Base-by-base conservation (phyloP, 139 green algal species). In the Desmodesmus armatus region DNA sequence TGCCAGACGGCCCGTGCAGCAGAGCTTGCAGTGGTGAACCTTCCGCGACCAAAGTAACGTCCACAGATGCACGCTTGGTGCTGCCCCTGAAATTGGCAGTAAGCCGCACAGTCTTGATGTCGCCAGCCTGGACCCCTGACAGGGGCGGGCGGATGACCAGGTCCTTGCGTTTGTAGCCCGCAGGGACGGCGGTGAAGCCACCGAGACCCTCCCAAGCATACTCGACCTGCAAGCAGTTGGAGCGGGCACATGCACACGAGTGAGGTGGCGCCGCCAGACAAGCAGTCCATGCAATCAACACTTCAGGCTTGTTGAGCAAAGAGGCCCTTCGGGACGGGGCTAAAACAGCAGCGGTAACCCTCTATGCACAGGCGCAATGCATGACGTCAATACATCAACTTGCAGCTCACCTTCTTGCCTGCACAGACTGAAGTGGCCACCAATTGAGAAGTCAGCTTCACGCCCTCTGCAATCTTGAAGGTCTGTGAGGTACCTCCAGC, bases 391-490 rank as follows among this genome's bases (percentile, higher is more conserved):
- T 23, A 2, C 51, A 29, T 21, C n/a, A n/a, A n/a, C n/a, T n/a
- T 17, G 29, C 31, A 74, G 21, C 66, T 74, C 40, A 78, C 70
- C 70, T 33, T 29, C 41, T 78, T 60, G 23, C 70, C 70, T 33
- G 70, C 19, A 25, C 70, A 78, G 19, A 78, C 70, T 40, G 70
- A 78, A 17, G 40, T 47, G 33, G 70, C 70, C 70, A 78, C 19
- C 39, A 78, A 40, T 40, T 78, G 70, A 3, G 41, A 39, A 2
- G 70, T 31, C 25, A 78, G 39, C 39, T 78, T 78, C 23, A 60
- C 70, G 21, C 70, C 70, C 15, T 78, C 70, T 33, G 70, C 70
- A 78, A 78, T 60, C 40, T 78, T 78, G 70, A 78, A 78, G 5
- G 41, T 7, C 70, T 55, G 37, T 5, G 40, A 31, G n/a, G 29